These are phyloP conservation scores for Teratosphaeria viscida DNA, from an alignment of 2,329 filamentous ascomycete genomes.

Conservation along the genomic window DNA sequence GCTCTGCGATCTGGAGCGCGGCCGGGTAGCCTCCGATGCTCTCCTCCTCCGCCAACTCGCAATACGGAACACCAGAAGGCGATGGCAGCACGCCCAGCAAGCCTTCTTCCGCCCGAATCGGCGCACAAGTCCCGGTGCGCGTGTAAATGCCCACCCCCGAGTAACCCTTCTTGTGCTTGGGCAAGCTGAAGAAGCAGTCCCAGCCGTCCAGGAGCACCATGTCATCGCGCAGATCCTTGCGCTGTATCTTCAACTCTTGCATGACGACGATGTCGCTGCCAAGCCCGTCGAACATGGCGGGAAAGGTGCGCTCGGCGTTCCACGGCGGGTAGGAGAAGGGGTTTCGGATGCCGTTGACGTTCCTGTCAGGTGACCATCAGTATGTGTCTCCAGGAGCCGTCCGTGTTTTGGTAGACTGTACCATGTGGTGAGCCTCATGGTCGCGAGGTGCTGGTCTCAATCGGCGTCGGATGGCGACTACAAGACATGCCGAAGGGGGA, in stretches of 20 bases:
- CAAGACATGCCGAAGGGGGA: not conserved
- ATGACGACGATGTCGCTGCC: conserved; percentile 89
- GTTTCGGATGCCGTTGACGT: conserved; percentile 45
- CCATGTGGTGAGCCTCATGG: conserved; percentile 30
- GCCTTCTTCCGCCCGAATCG: conserved; percentile 89
- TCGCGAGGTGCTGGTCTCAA: conserved; percentile 5
- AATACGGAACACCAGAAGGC: conserved; percentile 59
- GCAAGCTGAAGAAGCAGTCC: conserved; percentile 93
- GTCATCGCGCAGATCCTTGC: conserved; percentile 83
- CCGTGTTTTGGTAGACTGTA: conserved; percentile 4
- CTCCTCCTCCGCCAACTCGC: conserved; percentile 60
- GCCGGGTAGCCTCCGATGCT: conserved; percentile 85
- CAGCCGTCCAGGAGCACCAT: conserved; percentile 92
- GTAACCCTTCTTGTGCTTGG: conserved; percentile 91
- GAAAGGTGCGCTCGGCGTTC: conserved; percentile 36
- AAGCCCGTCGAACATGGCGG: conserved; percentile 83
- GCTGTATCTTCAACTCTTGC: conserved; percentile 93
- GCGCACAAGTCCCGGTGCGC: conserved; percentile 71
- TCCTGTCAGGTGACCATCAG: conserved; percentile 27
- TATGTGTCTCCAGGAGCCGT: not conserved
- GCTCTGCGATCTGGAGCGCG: conserved; percentile 52
- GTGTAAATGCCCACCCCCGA: conserved; percentile 95
- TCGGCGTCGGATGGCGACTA: not conserved
- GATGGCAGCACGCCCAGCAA: conserved; percentile 69
- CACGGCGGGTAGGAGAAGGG: conserved; percentile 45